Evolutionary conservation across 306 rosid species (phyloP).

Genomic region (Pueraria montana): DNA sequence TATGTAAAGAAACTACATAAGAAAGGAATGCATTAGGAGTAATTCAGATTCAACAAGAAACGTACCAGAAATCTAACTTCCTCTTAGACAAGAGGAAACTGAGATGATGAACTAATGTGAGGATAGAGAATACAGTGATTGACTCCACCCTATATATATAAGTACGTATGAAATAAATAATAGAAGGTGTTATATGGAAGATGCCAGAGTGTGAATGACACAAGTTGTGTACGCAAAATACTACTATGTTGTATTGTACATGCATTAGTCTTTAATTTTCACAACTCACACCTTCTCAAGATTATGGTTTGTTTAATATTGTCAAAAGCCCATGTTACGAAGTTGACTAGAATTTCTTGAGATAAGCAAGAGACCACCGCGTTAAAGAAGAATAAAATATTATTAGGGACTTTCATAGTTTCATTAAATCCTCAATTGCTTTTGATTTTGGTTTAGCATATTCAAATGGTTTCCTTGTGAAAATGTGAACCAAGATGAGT

Average conservation of each 20-base stretch:
- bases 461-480: slow-evolving; percentile 51
- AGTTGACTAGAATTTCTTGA: slow-evolving; percentile 49
- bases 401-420: background rate
- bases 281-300: slow-evolving; percentile 31
- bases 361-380: slow-evolving; percentile 34
- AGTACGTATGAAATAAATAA: background rate
- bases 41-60: slow-evolving; percentile 1
- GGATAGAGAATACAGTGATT: slow-evolving; percentile 27
- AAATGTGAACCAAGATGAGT: slow-evolving; percentile 49
- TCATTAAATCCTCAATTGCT: slow-evolving; percentile 18
- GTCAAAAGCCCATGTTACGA: slow-evolving; percentile 38
- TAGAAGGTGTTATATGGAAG: background rate
- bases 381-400: background rate
- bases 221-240: slow-evolving; percentile 21
- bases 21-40: slow-evolving; percentile 7
- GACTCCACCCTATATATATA: slow-evolving; percentile 20
- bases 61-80: slow-evolving; percentile 38
- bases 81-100: slow-evolving; percentile 40
- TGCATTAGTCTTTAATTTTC: slow-evolving; percentile 21
- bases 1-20: background rate
- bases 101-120: slow-evolving; percentile 1
- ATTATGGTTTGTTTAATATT: slow-evolving; percentile 20
- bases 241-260: background rate
- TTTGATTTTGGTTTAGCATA: slow-evolving; percentile 29
- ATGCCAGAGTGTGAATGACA: slow-evolving; percentile 34